Percentiles rank a stretch among this genome's conserved stretches.
These are phyloP conservation scores for Raddia guianensis DNA, from an alignment of 176 grass and related monocot species.

Conservation along the genomic window DNA sequence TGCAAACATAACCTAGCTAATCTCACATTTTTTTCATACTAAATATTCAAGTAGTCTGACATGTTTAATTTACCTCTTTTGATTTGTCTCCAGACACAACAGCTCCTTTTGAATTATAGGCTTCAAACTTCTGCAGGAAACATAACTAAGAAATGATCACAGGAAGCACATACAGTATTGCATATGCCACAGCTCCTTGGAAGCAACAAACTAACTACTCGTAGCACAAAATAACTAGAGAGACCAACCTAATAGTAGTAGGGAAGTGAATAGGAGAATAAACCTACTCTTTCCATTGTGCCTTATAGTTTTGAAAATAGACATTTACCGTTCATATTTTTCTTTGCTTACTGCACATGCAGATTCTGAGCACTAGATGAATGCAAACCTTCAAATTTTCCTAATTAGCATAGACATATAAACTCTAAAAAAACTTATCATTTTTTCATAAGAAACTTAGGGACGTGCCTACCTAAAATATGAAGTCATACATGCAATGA, in stretches of 20 bases:
- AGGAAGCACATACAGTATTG: neutral
- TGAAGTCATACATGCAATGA: neutral
- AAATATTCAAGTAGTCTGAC: conserved; percentile 21
- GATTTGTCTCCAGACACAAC: conserved; percentile 89
- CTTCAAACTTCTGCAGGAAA: conserved; percentile 88
- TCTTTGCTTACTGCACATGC: conserved; percentile 9
- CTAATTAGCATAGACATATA: neutral
- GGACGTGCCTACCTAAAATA: conserved; percentile 9
- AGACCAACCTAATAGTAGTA: conserved; percentile 11
- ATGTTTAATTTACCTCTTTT: conserved; percentile 67
- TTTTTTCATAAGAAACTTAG: neutral
- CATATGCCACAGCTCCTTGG: neutral
- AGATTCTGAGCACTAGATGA: conserved; percentile 6
- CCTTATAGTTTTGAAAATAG: neutral
- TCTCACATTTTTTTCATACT: conserved; percentile 16
- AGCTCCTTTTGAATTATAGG: conserved; percentile 80
- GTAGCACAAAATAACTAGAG: conserved; percentile 6
- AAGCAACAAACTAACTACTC: conserved; percentile 15
- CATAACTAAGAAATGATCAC: conserved; percentile 33
- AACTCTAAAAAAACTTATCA: neutral
- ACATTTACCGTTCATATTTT: conserved; percentile 6
- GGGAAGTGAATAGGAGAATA: conserved; percentile 2
- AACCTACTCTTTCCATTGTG: neutral
- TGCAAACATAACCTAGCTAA: conserved; percentile 14
- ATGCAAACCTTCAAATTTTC: conserved; percentile 8